Evolutionary conservation across 371 early-diverging fungal species (phyloP).

Genomic region (Capillidium heterosporum): DNA sequence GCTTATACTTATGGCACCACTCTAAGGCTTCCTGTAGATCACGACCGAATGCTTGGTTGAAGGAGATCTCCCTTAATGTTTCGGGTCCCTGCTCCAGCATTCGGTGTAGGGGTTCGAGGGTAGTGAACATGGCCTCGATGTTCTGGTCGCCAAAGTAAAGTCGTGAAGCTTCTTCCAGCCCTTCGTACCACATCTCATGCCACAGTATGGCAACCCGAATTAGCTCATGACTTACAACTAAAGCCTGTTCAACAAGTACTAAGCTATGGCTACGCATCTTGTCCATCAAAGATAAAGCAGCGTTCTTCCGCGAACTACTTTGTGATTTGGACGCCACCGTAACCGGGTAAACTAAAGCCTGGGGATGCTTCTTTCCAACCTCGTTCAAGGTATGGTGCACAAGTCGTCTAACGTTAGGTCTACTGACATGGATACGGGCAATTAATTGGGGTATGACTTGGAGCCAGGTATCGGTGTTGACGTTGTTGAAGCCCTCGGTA

Average conservation of each 20-base stretch:
- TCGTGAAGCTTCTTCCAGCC: constrained; percentile 79
- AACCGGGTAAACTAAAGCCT: constrained; percentile 89
- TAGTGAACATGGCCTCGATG: constrained; percentile 80
- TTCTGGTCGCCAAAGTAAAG: constrained; percentile 76
- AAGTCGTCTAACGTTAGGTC: constrained; percentile 60
- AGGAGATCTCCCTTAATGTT: constrained; percentile 83
- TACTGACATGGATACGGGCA: constrained; percentile 84
- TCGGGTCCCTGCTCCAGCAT: constrained; percentile 84
- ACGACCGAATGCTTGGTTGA: constrained; percentile 85
- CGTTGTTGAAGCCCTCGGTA: constrained; percentile 71
- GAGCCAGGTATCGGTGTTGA: constrained; percentile 90
- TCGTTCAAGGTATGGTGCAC: constrained; percentile 82
- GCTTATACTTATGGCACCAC: constrained; percentile 66
- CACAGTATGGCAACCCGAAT: constrained; percentile 91
- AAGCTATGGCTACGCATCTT: constrained; percentile 75
- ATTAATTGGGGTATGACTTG: constrained; percentile 97
- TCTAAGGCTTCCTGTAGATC: constrained; percentile 86
- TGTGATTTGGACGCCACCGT: constrained; percentile 93
- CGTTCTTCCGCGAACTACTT: constrained; percentile 48
- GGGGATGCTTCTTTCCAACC: constrained; percentile 90
- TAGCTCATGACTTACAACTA: constrained; percentile 89
- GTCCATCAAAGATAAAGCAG: constrained; percentile 82
- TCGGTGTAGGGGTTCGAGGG: constrained; percentile 73
- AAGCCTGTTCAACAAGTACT: constrained; percentile 78
- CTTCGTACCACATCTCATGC: constrained; percentile 98